These are phyloP conservation scores for Capsicum rhomboideum DNA, from an alignment of 257 asterid genomes.

Conservation along the genomic window DNA sequence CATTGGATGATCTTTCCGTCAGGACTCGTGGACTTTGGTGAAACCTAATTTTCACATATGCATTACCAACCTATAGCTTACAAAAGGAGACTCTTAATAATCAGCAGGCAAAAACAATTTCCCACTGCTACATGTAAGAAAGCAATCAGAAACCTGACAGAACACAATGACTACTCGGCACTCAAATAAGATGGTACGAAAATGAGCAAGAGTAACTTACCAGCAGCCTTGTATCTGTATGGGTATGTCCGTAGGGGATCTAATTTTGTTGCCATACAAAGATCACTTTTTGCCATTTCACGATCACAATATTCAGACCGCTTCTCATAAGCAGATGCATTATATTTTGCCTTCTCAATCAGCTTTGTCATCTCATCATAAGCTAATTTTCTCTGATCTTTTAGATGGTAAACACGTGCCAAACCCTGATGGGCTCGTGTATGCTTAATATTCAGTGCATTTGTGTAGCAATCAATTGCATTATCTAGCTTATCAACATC, in stretches of 20 bases:
- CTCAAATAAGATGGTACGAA: not conserved
- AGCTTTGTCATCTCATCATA: slow-evolving; percentile 95
- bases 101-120: not conserved
- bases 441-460: slow-evolving; percentile 85
- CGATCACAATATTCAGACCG: slow-evolving; percentile 90
- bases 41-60: not conserved
- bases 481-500: slow-evolving; percentile 78
- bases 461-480: slow-evolving; percentile 81
- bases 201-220: slow-evolving; percentile 26
- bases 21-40: not conserved
- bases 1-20: not conserved
- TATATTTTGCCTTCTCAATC: slow-evolving; percentile 74
- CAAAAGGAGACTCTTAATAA: not conserved
- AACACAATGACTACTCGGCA: not conserved
- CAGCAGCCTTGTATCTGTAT: slow-evolving; percentile 87
- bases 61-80: not conserved
- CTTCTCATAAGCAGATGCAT: slow-evolving; percentile 95
- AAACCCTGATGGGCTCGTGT: slow-evolving; percentile 94
- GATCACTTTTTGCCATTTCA: slow-evolving; percentile 88
- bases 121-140: not conserved
- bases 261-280: slow-evolving; percentile 64
- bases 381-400: slow-evolving; percentile 72
- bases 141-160: not conserved
- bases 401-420: slow-evolving; percentile 92
- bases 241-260: slow-evolving; percentile 96